phyloP scores from a whole-genome alignment of 2,329 filamentous ascomycete species.

The Macrophomina phaseolina region DNA sequence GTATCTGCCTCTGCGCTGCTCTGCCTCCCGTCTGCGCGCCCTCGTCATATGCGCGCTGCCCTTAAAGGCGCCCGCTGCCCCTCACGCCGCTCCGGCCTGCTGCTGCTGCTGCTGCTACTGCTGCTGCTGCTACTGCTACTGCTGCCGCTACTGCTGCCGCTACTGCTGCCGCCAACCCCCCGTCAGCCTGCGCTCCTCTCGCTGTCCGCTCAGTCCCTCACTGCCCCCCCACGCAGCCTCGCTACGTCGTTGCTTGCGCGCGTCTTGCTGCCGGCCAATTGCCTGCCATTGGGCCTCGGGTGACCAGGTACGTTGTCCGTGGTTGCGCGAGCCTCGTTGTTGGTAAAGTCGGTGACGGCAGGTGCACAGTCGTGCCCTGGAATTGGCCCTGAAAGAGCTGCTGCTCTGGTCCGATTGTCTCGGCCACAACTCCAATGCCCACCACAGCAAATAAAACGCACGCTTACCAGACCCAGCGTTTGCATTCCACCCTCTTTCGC shows the following conservation, averaged over 20 bases:
- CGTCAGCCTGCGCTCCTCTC: background rate
- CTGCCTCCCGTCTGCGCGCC: background rate
- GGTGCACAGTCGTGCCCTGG: background rate
- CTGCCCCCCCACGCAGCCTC: background rate
- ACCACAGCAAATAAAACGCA: conserved; percentile 14
- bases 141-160: background rate
- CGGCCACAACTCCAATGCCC: conserved; percentile 6
- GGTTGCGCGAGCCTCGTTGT: background rate
- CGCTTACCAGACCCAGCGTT: conserved; percentile 7
- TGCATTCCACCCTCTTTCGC: conserved; percentile 11
- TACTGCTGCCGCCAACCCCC: background rate
- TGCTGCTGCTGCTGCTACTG: background rate
- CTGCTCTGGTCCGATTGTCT: background rate
- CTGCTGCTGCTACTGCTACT: background rate
- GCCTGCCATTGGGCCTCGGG: conserved; percentile 11
- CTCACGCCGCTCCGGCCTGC: background rate
- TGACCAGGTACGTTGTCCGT: conserved; percentile 1
- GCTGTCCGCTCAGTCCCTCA: background rate
- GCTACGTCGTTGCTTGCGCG: background rate
- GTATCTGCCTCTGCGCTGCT: too few relatives aligned
- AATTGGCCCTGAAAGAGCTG: background rate
- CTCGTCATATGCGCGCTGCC: conserved; percentile 12
- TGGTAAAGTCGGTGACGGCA: background rate
- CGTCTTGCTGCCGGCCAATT: conserved; percentile 10
- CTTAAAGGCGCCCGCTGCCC: conserved; percentile 16